A percentile compares a stretch with the other conserved stretches of the same genome.
Evolutionary conservation across 2,329 filamentous ascomycete genomes (phyloP).

Genomic region (Coleophoma eucalyptorum): DNA sequence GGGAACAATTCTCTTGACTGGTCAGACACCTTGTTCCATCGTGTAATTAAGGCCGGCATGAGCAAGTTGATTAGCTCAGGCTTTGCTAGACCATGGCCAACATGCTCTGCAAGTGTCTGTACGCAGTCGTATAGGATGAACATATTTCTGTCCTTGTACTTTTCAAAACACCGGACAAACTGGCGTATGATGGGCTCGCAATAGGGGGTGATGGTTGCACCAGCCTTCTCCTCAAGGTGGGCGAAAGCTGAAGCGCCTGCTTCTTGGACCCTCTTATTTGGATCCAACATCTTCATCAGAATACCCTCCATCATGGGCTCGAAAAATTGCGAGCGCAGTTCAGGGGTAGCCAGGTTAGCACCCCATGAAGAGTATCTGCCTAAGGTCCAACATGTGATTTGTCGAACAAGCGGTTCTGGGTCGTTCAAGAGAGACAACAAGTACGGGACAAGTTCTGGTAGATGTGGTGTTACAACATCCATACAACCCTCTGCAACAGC

Average conservation of each 20-base stretch:
- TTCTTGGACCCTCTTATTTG: conserved; percentile 97
- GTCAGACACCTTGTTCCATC: conserved; percentile 84
- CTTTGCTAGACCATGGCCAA: conserved; percentile 76
- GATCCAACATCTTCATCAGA: conserved; percentile 88
- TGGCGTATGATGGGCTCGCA: conserved; percentile 87
- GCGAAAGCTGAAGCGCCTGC: conserved; percentile 95
- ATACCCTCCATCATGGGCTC: conserved; percentile 98
- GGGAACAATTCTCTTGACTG: conserved; percentile 93
- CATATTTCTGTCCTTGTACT: conserved; percentile 99
- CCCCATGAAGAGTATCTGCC: conserved; percentile 94
- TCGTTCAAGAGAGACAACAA: conserved; percentile 84
- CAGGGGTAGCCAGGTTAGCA: conserved; percentile 63
- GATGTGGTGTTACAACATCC: conserved; percentile 81
- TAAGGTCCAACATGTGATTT: conserved; percentile 97
- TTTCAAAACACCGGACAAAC: conserved; percentile 86
- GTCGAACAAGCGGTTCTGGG: conserved; percentile 81
- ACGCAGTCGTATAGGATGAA: conserved; percentile 98
- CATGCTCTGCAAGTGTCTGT: conserved; percentile 90
- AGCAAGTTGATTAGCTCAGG: conserved; percentile 78
- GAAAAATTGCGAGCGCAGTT: conserved; percentile 74
- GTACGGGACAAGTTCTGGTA: conserved; percentile 87
- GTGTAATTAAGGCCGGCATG: conserved; percentile 87
- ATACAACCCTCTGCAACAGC: conserved; percentile 95
- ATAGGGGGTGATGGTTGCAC: conserved; percentile 76
- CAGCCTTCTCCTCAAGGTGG: conserved; percentile 90